Conservation (phyloP, 176 grass and related monocot species). For the Echinochloa phyllopogon region DNA sequence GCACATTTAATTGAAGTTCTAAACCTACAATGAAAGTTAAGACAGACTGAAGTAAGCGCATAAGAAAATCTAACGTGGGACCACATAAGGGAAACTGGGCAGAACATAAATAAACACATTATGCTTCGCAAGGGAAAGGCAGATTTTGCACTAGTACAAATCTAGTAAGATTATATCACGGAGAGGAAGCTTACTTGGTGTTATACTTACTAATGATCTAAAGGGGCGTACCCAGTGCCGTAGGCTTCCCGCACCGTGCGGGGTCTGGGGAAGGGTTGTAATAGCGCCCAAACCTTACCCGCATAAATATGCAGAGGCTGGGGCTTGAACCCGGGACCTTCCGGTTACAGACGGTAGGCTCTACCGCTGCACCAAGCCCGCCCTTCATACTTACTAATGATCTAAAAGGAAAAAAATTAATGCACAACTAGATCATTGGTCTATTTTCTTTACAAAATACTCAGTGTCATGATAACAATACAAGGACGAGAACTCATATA, state of each 20-base stretch:
- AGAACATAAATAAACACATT: neutral
- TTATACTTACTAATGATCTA: neutral
- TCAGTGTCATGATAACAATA: neutral
- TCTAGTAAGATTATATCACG: neutral
- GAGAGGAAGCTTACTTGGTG: slow-evolving; percentile 11
- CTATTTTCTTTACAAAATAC: neutral
- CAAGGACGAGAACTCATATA: neutral
- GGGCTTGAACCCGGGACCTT: no score
- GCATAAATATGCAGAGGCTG: no score
- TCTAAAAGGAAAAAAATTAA: neutral
- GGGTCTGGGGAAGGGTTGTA: no score
- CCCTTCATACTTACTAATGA: neutral
- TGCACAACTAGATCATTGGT: neutral
- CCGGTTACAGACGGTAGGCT: no score
- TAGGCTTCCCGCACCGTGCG: no score
- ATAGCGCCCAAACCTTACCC: no score
- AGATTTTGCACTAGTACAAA: neutral
- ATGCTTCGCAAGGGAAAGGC: neutral
- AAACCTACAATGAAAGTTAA: slow-evolving; percentile 7
- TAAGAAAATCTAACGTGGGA: neutral
- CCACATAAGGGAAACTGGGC: neutral
- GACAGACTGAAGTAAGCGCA: neutral
- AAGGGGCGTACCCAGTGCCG: no score
- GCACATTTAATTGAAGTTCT: neutral
- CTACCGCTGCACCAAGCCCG: no score